Evolutionary conservation across 2,329 filamentous ascomycete genomes (phyloP).

Genomic region (Diaporthe citri): DNA sequence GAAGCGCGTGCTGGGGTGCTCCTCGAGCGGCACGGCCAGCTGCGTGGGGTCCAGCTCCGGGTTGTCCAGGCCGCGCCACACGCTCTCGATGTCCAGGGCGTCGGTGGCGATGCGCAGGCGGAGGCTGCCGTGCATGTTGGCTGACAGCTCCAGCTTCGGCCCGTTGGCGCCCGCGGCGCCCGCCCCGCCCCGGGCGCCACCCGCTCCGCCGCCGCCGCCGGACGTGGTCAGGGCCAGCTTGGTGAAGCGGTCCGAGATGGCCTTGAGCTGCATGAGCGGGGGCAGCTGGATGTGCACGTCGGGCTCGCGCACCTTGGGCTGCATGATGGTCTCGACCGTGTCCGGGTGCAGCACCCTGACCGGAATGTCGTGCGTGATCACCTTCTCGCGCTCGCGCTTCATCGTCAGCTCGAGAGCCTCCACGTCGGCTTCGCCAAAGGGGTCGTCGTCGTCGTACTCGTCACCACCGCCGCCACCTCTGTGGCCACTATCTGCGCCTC

Average conservation of each 20-base stretch:
- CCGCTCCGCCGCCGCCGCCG: constrained; percentile 38
- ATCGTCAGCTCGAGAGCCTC: constrained; percentile 67
- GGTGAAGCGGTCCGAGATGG: constrained; percentile 95
- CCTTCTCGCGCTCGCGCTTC: constrained; percentile 83
- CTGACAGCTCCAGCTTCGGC: constrained; percentile 85
- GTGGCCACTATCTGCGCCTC: constrained; percentile 41
- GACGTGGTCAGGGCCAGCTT: constrained; percentile 71
- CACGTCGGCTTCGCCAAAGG: constrained; percentile 60
- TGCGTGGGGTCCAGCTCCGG: constrained; percentile 86
- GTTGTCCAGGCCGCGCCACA: constrained; percentile 89
- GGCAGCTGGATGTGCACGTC: constrained; percentile 95
- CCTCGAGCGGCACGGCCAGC: constrained; percentile 77
- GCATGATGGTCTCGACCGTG: constrained; percentile 91
- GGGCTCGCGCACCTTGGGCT: constrained; percentile 89
- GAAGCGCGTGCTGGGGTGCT: constrained; percentile 87
- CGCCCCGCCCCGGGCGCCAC: constrained; percentile 40
- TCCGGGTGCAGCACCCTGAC: constrained; percentile 87
- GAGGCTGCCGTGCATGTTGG: constrained; percentile 94
- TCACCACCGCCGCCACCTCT: constrained; percentile 53
- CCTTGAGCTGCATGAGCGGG: constrained; percentile 87
- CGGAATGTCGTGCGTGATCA: constrained; percentile 97
- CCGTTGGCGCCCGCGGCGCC: constrained; percentile 47
- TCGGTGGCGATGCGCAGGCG: constrained; percentile 86
- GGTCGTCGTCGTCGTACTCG: constrained; percentile 52
- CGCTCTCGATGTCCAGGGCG: constrained; percentile 84